Evolutionary conservation across 1,284 basidiomycete species (phyloP).

Genomic region (Boletus semigastroideus): DNA sequence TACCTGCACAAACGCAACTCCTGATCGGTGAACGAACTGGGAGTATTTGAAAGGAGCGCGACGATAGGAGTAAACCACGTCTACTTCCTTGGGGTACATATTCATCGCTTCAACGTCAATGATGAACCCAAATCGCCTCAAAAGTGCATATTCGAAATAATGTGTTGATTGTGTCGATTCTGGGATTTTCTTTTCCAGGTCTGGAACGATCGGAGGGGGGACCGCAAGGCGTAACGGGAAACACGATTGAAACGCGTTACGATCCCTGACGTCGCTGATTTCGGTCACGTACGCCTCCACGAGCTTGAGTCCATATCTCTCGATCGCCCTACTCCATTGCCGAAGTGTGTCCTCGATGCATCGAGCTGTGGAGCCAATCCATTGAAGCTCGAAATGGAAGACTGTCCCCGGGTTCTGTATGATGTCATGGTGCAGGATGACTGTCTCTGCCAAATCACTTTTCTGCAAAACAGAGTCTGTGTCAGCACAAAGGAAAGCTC

Average conservation of each 20-base stretch:
- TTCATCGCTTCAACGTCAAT: conserved; percentile 82
- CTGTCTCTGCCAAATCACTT: conserved; percentile 85
- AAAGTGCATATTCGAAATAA: conserved; percentile 81
- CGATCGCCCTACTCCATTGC: conserved; percentile 82
- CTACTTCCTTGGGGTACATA: conserved; percentile 75
- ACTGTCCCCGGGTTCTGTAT: conserved; percentile 90
- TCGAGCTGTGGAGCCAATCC: conserved; percentile 96
- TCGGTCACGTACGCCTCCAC: conserved; percentile 92
- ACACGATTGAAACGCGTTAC: conserved; percentile 88
- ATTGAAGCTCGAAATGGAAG: conserved; percentile 96
- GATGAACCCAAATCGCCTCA: conserved; percentile 79
- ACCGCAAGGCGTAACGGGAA: conserved; percentile 77
- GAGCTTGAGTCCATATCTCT: conserved; percentile 88
- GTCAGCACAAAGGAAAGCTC: conserved; percentile 12
- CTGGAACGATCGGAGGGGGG: conserved; percentile 69
- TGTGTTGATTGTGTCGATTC: conserved; percentile 61
- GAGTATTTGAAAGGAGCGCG: conserved; percentile 75
- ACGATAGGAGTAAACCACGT: conserved; percentile 89
- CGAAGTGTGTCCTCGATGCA: conserved; percentile 90
- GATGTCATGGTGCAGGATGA: conserved; percentile 87
- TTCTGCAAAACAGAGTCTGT: conserved; percentile 41
- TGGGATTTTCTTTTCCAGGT: conserved; percentile 66
- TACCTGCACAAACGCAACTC: conserved; percentile 85
- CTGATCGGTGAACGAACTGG: conserved; percentile 87
- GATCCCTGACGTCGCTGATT: conserved; percentile 77